Percentiles rank a stretch among this genome's conserved stretches.
phyloP scores from a whole-genome alignment of 371 early-diverging fungal genomes.

The Syncephalis plumigaleata region DNA sequence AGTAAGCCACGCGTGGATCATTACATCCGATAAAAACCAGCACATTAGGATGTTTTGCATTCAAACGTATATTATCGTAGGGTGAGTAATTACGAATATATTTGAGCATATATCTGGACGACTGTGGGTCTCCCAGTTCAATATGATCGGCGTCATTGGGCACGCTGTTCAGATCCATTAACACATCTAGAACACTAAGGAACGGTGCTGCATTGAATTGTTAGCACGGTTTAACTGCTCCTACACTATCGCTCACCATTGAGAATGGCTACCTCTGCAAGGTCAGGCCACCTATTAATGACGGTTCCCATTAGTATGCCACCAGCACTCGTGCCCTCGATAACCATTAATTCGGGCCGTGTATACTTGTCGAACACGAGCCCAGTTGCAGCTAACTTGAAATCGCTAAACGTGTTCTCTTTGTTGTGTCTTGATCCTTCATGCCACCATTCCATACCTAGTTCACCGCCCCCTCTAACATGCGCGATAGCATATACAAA shows the following conservation, averaged over 20 bases:
- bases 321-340: slow-evolving; percentile 39
- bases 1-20: slow-evolving; percentile 38
- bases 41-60: slow-evolving; percentile 24
- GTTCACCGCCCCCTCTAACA: slow-evolving; percentile 38
- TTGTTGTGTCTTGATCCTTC: slow-evolving; percentile 37
- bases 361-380: slow-evolving; percentile 39
- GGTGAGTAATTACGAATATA: slow-evolving; percentile 26
- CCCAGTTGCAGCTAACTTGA: slow-evolving; percentile 23
- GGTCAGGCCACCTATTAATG: slow-evolving; percentile 30
- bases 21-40: slow-evolving; percentile 37
- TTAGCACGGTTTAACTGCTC: no score
- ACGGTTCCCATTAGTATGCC: slow-evolving; percentile 33
- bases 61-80: slow-evolving; percentile 11
- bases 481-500: slow-evolving; percentile 42
- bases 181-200: slow-evolving; percentile 30
- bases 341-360: slow-evolving; percentile 19
- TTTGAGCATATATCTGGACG: slow-evolving; percentile 18
- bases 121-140: slow-evolving; percentile 29
- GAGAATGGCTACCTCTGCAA: slow-evolving; percentile 30
- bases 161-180: slow-evolving; percentile 28
- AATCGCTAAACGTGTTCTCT: slow-evolving; percentile 34
- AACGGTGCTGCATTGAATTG: slow-evolving; percentile 34
- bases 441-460: slow-evolving; percentile 35
- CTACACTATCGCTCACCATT: no score
- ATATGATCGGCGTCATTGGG: slow-evolving; percentile 29